A percentile compares a stretch with the other conserved stretches of the same genome.
Conservation (phyloP, 495 filamentous ascomycete species). For the Lineolata rhizophorae region DNA sequence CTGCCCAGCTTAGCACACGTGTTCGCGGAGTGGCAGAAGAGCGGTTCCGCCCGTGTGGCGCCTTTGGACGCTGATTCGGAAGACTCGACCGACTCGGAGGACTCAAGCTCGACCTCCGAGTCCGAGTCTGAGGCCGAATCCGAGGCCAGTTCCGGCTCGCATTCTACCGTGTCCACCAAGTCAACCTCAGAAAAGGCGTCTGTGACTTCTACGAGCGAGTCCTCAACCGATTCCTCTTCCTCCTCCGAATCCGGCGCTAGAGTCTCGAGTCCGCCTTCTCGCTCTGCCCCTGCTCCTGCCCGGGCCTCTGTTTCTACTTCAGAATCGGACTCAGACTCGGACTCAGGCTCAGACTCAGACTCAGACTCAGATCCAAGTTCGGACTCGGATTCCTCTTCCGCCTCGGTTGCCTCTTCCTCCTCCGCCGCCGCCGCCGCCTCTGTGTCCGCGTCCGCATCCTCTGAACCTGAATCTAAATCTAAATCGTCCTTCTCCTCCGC, state of each 20-base stretch:
- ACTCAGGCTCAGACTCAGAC: conserved; percentile 7
- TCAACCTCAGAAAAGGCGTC: no score
- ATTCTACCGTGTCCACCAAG: no score
- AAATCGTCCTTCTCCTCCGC: conserved; percentile 1
- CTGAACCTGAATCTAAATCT: no score
- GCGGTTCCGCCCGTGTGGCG: not conserved
- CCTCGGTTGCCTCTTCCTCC: not conserved
- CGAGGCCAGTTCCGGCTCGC: not conserved
- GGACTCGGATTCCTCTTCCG: not conserved
- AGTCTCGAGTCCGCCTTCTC: no score
- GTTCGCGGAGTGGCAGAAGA: not conserved
- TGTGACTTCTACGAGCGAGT: not conserved
- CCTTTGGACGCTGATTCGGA: not conserved
- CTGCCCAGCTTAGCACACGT: not conserved
- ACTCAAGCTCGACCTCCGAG: conserved; percentile 10
- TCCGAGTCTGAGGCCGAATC: conserved; percentile 1
- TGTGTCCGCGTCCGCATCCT: no score
- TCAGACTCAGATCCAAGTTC: conserved; percentile 1
- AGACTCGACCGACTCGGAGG: conserved; percentile 3
- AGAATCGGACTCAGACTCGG: conserved; percentile 5
- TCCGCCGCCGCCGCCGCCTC: conserved; percentile 2
- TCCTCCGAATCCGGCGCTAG: conserved; percentile 5
- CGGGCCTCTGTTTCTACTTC: not conserved
- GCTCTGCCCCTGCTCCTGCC: not conserved
- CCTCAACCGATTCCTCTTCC: conserved; percentile 6